phyloP scores from a whole-genome alignment of 2,329 filamentous ascomycete species.

The Alternaria gaisen region DNA sequence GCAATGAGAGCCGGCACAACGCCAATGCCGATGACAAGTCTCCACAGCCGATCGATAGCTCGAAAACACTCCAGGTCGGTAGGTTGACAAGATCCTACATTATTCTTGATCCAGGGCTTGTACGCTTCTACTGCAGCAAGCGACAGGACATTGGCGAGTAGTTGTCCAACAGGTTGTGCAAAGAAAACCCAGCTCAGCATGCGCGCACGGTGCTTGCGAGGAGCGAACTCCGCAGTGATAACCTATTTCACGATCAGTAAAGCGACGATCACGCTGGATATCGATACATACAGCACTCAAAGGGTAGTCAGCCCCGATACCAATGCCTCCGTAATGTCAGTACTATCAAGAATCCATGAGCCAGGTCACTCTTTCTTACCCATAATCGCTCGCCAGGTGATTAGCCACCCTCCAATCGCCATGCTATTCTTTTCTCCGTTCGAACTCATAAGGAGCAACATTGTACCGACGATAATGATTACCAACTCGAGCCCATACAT shows the following conservation, averaged over 20 bases:
- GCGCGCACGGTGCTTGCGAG: conserved; percentile 48
- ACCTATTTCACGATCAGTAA: conserved; percentile 19
- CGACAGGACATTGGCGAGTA: conserved; percentile 43
- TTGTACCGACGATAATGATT: conserved; percentile 53
- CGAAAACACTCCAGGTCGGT: conserved; percentile 37
- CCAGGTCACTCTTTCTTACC: conserved; percentile 29
- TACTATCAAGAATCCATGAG: neutral
- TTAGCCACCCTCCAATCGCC: conserved; percentile 51
- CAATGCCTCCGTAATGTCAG: conserved; percentile 32
- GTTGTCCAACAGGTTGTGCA: conserved; percentile 54
- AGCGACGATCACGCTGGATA: neutral
- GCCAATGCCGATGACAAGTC: conserved; percentile 53
- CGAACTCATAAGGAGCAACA: conserved; percentile 52
- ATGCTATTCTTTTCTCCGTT: conserved; percentile 47
- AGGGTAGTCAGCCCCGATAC: conserved; percentile 52
- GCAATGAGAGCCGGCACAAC: conserved; percentile 46
- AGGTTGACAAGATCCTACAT: conserved; percentile 19
- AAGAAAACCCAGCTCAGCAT: conserved; percentile 55
- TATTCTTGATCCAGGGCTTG: conserved; percentile 33
- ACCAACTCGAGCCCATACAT: conserved; percentile 54
- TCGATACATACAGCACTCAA: conserved; percentile 40
- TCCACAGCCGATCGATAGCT: conserved; percentile 52
- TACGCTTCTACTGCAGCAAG: conserved; percentile 40
- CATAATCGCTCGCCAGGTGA: conserved; percentile 53
- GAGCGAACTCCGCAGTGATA: conserved; percentile 53